Percentiles rank a stretch among this genome's conserved stretches.
Evolutionary conservation across 1,139 yeast species (phyloP).

Genomic region (Kodamaea anthophila): DNA sequence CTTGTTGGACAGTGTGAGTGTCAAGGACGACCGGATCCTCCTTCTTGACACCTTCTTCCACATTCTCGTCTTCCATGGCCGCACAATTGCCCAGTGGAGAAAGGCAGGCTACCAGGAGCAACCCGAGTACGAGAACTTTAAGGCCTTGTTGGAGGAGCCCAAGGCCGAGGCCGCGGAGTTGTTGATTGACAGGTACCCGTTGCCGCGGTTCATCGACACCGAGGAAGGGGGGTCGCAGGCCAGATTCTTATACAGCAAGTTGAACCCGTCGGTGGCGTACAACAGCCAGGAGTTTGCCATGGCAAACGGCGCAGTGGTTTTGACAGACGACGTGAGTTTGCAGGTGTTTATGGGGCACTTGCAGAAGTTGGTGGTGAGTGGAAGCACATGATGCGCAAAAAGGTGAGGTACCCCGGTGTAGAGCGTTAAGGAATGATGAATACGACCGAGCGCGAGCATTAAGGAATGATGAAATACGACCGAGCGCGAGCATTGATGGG

Average conservation of each 20-base stretch:
- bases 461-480: neutral
- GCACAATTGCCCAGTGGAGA: conserved; percentile 93
- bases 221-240: conserved; percentile 99
- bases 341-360: conserved; percentile 90
- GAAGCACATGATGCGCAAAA: conserved; percentile 36
- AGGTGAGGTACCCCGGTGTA: too few relatives aligned
- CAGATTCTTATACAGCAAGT: conserved; percentile 86
- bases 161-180: conserved; percentile 88
- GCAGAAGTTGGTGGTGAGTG: conserved; percentile 70
- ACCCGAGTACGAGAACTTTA: conserved; percentile 84
- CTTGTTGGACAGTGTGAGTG: conserved; percentile 87
- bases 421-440: neutral
- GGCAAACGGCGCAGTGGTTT: conserved; percentile 67
- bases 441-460: too few relatives aligned
- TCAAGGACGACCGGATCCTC: conserved; percentile 81
- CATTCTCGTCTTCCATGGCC: conserved; percentile 91
- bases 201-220: conserved; percentile 93
- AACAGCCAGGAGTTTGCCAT: conserved; percentile 50
- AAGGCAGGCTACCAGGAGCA: conserved; percentile 91
- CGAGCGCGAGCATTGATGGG: neutral
- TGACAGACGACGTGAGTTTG: conserved; percentile 90
- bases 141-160: conserved; percentile 81
- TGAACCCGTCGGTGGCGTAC: conserved; percentile 88
- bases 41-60: conserved; percentile 94
- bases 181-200: conserved; percentile 89